Evolutionary conservation across 371 early-diverging fungal genomes (phyloP), one percentile per base, ranked within the genome.

Genomic region (Mucor indicus): DNA sequence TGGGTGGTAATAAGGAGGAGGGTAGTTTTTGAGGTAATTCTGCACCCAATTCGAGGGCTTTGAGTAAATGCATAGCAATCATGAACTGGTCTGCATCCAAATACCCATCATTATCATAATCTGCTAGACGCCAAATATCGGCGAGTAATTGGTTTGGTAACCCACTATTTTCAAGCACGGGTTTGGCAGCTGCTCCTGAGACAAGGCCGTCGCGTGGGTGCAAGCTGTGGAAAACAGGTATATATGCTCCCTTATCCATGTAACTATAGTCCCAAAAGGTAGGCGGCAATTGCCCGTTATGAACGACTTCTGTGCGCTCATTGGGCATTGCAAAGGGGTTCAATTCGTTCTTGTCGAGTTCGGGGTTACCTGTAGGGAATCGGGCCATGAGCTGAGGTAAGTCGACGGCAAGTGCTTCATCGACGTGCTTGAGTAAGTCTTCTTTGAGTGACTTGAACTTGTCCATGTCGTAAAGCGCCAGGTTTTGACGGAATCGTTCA

Each of bases 51-150:
- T 74, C 50, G 3, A 75, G 58, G 0, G 72, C 75, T 33, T 77
- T 69, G 19, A 73, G 55, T 16, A 81, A 36, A 64, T 83, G 83
- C 81, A 86, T 75, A 1, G 84, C 83, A 4, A 86, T 76, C 10
- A 74, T 67, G 55, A 85, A 88, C 50, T 88, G 83, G 45, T 85
- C 83, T 21, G 68, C 38, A 53, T 82, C 80, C 64, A 88, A 47
- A 37, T 80, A 83, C 0, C 89, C 87, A 64, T 88, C 85, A 36
- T 60, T 59, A 44, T 81, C 83, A 79, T 79, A 83, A 52, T 88
- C 89, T 2, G 87, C 72, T 37, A 88, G 46, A 16, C 72, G 53
- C 89, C 89, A 88, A 9, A 88, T 64, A 38, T 81, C 72, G 16
- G 82, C 86, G 23, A 88, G 59, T 5, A 60, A 22, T 17, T 72